A percentile compares a stretch with the other conserved stretches of the same genome.
Conservation (phyloP, 441 rosid genomes). For the Pelargonium australe region DNA sequence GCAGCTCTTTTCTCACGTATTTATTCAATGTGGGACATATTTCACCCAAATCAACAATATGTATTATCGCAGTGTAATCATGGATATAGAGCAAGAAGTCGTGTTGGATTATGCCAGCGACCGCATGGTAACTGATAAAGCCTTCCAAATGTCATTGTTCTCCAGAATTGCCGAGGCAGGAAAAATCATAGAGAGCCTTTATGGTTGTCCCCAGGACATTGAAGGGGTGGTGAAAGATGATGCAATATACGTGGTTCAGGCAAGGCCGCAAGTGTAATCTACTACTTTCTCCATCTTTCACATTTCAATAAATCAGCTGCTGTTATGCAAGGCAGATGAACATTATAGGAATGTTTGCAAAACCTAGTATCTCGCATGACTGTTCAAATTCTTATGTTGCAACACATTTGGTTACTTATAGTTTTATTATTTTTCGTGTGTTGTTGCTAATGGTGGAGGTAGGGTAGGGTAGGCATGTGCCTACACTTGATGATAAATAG, state of each 20-base stretch:
- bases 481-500: no score
- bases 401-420: no score
- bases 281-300: neutral
- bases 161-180: constrained; percentile 53
- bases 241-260: constrained; percentile 43
- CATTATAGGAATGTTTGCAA: neutral
- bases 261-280: constrained; percentile 49
- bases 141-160: constrained; percentile 39
- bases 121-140: constrained; percentile 33
- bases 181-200: constrained; percentile 41
- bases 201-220: constrained; percentile 50
- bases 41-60: neutral
- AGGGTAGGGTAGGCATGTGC: no score
- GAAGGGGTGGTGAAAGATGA: constrained; percentile 63
- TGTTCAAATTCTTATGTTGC: no score
- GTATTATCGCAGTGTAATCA: constrained; percentile 43
- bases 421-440: no score
- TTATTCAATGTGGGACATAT: no score
- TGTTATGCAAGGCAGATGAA: neutral
- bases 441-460: no score
- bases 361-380: no score
- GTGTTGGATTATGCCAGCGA: constrained; percentile 51
- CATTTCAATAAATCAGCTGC: neutral
- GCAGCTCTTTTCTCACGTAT: no score
- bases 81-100: constrained; percentile 46